These are phyloP conservation scores for Reutealis trisperma DNA, from an alignment of 345 rosid genomes.

Conservation along the genomic window DNA sequence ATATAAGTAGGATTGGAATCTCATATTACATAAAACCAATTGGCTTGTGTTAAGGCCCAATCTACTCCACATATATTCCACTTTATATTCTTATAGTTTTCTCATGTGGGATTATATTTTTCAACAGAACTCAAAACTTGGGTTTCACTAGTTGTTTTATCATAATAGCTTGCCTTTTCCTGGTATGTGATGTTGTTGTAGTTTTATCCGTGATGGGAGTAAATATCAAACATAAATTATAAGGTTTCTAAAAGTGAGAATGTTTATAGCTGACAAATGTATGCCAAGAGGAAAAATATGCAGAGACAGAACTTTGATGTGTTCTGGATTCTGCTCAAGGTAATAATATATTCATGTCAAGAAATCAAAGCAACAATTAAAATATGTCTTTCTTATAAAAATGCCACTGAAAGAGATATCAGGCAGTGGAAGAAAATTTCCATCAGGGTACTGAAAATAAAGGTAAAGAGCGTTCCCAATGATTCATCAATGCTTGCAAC, in stretches of 20 bases:
- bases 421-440: not conserved
- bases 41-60: too few relatives aligned
- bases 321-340: not conserved
- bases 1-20: too few relatives aligned
- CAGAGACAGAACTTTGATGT: not conserved
- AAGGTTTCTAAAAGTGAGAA: constrained; percentile 1
- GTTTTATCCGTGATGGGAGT: not conserved
- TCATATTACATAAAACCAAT: too few relatives aligned
- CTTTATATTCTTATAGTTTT: too few relatives aligned
- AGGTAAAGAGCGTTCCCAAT: not conserved
- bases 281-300: not conserved
- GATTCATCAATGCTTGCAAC: not conserved
- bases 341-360: not conserved
- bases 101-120: too few relatives aligned
- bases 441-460: not conserved
- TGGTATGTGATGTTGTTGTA: not conserved
- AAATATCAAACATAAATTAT: not conserved
- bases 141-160: not conserved
- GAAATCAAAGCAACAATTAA: not conserved
- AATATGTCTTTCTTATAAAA: not conserved
- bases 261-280: not conserved
- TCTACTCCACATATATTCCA: too few relatives aligned
- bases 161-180: not conserved
- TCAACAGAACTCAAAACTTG: not conserved
- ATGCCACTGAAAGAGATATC: not conserved